Conservation (phyloP, 352 stramenopile genomes). For the Phytophthora parvispora region DNA sequence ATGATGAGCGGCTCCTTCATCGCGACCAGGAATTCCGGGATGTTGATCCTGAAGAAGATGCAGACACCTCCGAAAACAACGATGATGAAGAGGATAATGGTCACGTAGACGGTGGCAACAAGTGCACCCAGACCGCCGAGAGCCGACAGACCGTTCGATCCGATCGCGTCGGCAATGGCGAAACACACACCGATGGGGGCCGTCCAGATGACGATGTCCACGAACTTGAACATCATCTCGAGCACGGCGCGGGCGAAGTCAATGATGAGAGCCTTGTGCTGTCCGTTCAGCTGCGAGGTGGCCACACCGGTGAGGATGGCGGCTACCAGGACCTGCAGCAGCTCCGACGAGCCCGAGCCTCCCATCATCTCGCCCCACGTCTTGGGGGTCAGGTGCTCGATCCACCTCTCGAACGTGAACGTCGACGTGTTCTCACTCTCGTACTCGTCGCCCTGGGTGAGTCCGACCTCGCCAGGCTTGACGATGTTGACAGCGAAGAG, state of each 20-base stretch:
- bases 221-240: conserved; percentile 79
- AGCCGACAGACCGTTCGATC: conserved; percentile 55
- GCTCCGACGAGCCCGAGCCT: conserved; percentile 58
- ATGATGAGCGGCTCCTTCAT: conserved; percentile 71
- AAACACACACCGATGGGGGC: conserved; percentile 70
- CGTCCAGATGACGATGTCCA: conserved; percentile 75
- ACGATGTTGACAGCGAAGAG: conserved; percentile 63
- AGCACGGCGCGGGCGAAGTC: conserved; percentile 54
- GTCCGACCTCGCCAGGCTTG: conserved; percentile 56
- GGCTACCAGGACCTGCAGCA: conserved; percentile 66
- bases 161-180: conserved; percentile 59
- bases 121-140: conserved; percentile 49
- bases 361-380: conserved; percentile 81
- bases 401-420: conserved; percentile 62
- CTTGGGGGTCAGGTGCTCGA: conserved; percentile 72
- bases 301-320: conserved; percentile 54
- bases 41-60: conserved; percentile 59
- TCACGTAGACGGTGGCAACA: conserved; percentile 58
- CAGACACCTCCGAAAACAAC: conserved; percentile 55
- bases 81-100: conserved; percentile 59
- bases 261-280: conserved; percentile 59
- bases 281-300: conserved; percentile 38
- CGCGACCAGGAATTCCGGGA: conserved; percentile 48
- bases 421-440: conserved; percentile 18
- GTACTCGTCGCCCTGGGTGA: conserved; percentile 49